Conservation (phyloP, 2,329 filamentous ascomycete genomes). For the Penicillium sp. region DNA sequence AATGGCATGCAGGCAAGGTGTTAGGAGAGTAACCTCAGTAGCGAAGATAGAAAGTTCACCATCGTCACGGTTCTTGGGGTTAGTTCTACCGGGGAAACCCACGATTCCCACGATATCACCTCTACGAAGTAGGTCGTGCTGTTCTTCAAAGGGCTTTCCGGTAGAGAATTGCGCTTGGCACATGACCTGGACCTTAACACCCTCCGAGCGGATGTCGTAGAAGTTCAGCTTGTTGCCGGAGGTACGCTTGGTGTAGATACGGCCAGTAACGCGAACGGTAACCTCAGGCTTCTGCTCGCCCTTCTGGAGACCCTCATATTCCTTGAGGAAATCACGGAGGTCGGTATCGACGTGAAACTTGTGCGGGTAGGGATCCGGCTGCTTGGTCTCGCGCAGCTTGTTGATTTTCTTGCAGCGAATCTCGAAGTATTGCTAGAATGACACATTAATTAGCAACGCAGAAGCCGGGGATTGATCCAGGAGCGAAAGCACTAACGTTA, state of each 20-base stretch:
- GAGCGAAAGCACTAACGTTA: conserved; percentile 54
- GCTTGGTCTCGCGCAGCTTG: conserved; percentile 68
- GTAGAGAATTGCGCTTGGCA: conserved; percentile 79
- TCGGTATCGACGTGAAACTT: conserved; percentile 86
- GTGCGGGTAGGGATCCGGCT: conserved; percentile 88
- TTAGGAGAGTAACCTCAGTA: conserved; percentile 76
- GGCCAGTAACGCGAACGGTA: conserved; percentile 72
- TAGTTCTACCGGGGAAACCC: conserved; percentile 79
- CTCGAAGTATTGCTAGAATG: conserved; percentile 81
- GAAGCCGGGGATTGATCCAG: rapidly evolving
- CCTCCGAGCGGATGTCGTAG: conserved; percentile 79
- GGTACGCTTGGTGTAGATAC: conserved; percentile 84
- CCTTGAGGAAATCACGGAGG: conserved; percentile 72
- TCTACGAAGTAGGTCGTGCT: conserved; percentile 83
- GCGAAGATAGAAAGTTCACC: conserved; percentile 95
- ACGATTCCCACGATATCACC: conserved; percentile 91
- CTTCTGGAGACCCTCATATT: conserved; percentile 76
- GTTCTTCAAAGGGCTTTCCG: conserved; percentile 72
- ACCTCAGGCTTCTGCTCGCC: conserved; percentile 78
- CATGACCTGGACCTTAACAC: conserved; percentile 82
- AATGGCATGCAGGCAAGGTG: conserved; percentile 86
- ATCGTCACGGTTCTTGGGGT: conserved; percentile 81
- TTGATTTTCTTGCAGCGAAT: conserved; percentile 82
- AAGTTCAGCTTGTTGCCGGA: conserved; percentile 84
- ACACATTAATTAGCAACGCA: conserved; percentile 10